These are phyloP conservation scores for Chimonanthus praecox DNA, from an alignment of 164 flowering plant species.

Conservation along the genomic window DNA sequence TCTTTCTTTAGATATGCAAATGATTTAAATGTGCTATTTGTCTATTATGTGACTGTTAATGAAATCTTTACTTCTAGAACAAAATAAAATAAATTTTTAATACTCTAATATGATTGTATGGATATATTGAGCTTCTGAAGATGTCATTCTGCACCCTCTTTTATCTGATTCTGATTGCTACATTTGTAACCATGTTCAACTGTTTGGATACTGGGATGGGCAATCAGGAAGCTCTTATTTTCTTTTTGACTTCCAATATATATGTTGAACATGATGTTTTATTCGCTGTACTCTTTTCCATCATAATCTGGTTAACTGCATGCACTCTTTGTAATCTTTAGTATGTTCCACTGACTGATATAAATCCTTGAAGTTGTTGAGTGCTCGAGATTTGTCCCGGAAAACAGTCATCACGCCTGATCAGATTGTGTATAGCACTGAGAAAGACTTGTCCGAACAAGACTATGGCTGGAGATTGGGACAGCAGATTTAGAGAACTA, in stretches of 20 bases:
- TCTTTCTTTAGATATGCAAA: too few species aligned
- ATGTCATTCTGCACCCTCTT: neutral
- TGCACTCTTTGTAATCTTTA: neutral
- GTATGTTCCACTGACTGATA: neutral
- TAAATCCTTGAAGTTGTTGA: constrained; percentile 49
- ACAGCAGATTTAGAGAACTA: constrained; percentile 59
- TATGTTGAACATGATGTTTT: neutral
- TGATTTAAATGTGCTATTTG: too few species aligned
- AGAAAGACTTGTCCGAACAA: constrained; percentile 75
- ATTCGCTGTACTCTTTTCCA: neutral
- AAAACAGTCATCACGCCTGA: constrained; percentile 75
- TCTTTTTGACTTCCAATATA: neutral
- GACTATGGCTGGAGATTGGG: constrained; percentile 88
- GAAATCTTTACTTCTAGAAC: too few species aligned
- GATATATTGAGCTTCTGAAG: neutral
- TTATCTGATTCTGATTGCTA: neutral
- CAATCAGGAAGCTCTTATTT: neutral
- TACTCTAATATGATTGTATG: neutral
- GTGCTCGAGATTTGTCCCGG: constrained; percentile 96
- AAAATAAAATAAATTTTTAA: too few species aligned
- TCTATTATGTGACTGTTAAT: too few species aligned
- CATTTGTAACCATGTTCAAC: neutral
- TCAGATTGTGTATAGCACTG: constrained; percentile 81
- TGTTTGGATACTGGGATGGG: neutral
- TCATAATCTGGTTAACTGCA: neutral